Conservation (phyloP, 768 basidiomycete species). For the Steccherinum ochraceum region DNA sequence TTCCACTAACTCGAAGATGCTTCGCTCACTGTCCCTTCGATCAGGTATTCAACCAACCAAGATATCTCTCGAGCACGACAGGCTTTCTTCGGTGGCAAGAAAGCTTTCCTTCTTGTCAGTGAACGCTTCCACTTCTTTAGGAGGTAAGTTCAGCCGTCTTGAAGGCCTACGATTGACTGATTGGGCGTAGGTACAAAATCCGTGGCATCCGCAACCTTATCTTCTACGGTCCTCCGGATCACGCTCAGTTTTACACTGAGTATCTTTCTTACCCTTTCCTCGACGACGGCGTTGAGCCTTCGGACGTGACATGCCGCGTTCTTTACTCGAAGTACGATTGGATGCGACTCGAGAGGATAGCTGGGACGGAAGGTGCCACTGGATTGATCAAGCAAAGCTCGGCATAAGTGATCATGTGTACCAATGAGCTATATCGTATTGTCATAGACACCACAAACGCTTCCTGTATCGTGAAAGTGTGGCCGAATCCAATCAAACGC, state of each 20-base stretch:
- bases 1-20: neutral
- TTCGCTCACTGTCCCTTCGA: no score
- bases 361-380: conserved; percentile 36
- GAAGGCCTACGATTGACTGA: neutral
- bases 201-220: conserved; percentile 88
- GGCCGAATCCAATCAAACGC: no score
- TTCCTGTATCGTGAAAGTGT: no score
- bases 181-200: conserved; percentile 69
- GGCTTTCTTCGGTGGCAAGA: conserved; percentile 85
- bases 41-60: conserved; percentile 85
- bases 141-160: conserved; percentile 37
- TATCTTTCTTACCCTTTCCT: conserved; percentile 87
- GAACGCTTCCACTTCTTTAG: conserved; percentile 99
- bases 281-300: conserved; percentile 79
- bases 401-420: neutral
- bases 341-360: conserved; percentile 83
- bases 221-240: conserved; percentile 90
- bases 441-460: no score
- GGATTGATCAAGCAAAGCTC: conserved; percentile 21
- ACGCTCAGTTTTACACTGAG: conserved; percentile 90
- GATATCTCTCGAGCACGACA: conserved; percentile 93
- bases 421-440: no score
- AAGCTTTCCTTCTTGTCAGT: conserved; percentile 82
- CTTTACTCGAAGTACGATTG: conserved; percentile 88
- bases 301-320: conserved; percentile 77